Evolutionary conservation across 768 basidiomycete species (phyloP), one percentile per base, ranked within the genome.

Genomic region (Russula earlei): DNA sequence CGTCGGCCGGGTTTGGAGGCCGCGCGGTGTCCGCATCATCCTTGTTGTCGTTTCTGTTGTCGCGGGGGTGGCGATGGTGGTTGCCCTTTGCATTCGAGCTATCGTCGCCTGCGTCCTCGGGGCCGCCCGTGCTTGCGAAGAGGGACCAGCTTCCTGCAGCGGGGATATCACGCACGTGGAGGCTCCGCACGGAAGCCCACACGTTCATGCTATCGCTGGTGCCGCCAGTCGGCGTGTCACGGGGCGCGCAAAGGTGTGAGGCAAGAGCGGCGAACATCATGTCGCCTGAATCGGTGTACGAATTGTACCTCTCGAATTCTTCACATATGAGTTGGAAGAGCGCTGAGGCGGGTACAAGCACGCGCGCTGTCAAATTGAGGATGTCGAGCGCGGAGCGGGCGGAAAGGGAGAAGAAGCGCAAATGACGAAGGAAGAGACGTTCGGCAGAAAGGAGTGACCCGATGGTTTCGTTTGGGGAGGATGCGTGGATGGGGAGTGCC

Each of bases 291-390:
- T 57, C 51, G 45, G 25, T 47, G 31, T 25, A 24, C 19, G 56
- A 40, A 19, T n/a, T 41, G 33, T 57, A 57, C 19, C 33, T 43
- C 14, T 58, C 49, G 19, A 60, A 51, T 0, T 51, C 58, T 10
- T 60, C 58, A 37, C 58, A 60, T 24, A 57, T 58, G 44, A 60
- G 55, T 27, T 50, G 55, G 45, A 60, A 58, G 42, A 51, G 49
- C 3, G 55, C 49, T 22, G 55, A 49, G 11, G 55, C 31, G 5
- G 58, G 58, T 17, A 60, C 31, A 25, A 59, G 48, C 22, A 60
- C 38, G 24, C 37, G 38, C 5, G 50, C 55, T 0, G 55, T 40
- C 31, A 60, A 25, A 25, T 57, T 56, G 38, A 60, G 49, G 43
- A 60, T 60, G 58, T 60, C 58, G 38, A 58, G 27, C 5, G 55